Base-by-base conservation (phyloP, 169 alveolate species). In the Plasmodium berghei region DNA sequence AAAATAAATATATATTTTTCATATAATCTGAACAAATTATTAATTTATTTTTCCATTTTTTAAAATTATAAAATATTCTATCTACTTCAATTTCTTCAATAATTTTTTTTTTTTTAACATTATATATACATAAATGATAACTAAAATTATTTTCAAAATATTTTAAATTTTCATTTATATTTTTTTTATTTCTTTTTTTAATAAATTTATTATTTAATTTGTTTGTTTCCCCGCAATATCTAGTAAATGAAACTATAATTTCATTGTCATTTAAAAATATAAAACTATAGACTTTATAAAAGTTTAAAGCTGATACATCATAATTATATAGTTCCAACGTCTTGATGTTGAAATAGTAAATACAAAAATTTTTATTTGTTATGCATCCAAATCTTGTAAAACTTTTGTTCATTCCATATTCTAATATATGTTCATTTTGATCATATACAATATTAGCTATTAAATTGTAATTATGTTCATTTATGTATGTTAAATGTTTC, bases 1-100 rank as follows among this genome's bases (percentile, higher is more conserved):
- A 83, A 67, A 83, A 83, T 10, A 66, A n/a, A 83, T 67, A 83
- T 1, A 83, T 46, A 67, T 83, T 83, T 83, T 83, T 83, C 42
- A 20, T 34, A 18, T 55, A n/a, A 67, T 83, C 90, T 1, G 85
- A 66, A 72, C 85, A 83, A 9, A 55, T 8, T 40, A 83, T 66
- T 67, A 83, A 22, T 26, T 55, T 26, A 26, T 63, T 63, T 18
- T 67, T 40, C 20, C 28, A 64, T n/a, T 28, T 26, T 24, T 66
- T 83, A 16, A 83, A 83, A 28, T 67, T 67, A 26, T 46, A 45
- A 5, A 83, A n/a, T 56, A 40, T 42, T 24, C 55, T 66, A 6
- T 66, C 62, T 28, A 83, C 85, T 67, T 67, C 26, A 54, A 66
- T 1, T 54, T 83, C 90, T 54, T 83, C 90, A 45, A 9, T 56